Base-by-base conservation (phyloP, 805 yeast species). In the Hagleromyces aurorensis region DNA sequence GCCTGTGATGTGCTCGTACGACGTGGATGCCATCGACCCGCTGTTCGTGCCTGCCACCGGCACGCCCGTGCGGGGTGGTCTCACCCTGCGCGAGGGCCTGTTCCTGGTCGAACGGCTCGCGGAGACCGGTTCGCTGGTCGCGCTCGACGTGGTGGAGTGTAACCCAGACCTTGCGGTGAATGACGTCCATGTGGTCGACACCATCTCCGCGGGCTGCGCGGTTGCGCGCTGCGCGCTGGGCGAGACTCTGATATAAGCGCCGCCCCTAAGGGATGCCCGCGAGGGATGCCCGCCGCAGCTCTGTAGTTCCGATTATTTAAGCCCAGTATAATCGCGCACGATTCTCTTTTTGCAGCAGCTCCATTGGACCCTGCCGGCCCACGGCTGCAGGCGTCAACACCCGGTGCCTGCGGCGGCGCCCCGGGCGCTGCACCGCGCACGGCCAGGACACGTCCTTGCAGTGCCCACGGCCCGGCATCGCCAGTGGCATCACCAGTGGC, bases 11-110 rank as follows among this genome's bases (percentile, higher is more conserved):
- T 61, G 91, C 42, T 79, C 93, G 16, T 89, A 87, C 55, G 98
- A 89, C 53, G 96, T 89, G 24, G 98, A 89, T 60, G 96, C 96
- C 23, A 78, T 91, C 35, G 98, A 89, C 59, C 97, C 97, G 27
- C 69, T 75, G 38, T 86, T 67, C 52, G 96, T 91, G 9, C 96
- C 96, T 12, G 94, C 96, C 21, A 89, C 98, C 1, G 98, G 98
- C 32, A 91, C 98, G 1, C 89, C 96, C 23, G 98, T 89, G 10
- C 77, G 94, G 56, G 97, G 97, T 41, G 98, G 98, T 3, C 66
- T 89, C 41, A 78, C 96, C 6, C 69, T 89, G 58, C 74, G 98
- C 62, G 98, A 89, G 61, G 96, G 96, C 28, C 69, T 91, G 55
- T 89, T 80, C 54, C 61, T 89, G 31, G 91, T 87, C 37, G 98